Evolutionary conservation across 345 rosid genomes (phyloP), one percentile per base, ranked within the genome.

Genomic region (Citrus trifoliata): DNA sequence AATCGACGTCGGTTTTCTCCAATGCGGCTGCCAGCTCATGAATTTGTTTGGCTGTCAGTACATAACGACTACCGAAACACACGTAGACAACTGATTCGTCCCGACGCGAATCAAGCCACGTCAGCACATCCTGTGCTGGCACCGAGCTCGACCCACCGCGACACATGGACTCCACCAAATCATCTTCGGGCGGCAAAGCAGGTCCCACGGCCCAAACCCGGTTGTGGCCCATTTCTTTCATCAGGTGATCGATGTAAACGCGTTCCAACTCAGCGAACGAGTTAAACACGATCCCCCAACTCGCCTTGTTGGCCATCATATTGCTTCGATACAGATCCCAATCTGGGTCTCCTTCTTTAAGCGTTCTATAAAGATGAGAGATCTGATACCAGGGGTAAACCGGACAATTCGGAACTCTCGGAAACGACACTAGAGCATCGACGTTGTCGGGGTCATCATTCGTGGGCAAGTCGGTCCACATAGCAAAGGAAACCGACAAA

Each of bases 231-330:
- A 80, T 27, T 10, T 76, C 76, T 14, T 40, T 76, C 71, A 76
- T 85, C 66, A 89, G 32, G 79, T 87, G 83, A 35, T 86, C 89
- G 10, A 91, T 61, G 71, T 86, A 89, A 61, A 30, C 71, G 1
- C 42, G 35, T 58, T 93, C 95, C 28, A 93, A 51, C 9, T 83
- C 88, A 12, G 83, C 28, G 64, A 88, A 88, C 58, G 93, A 75
- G 83, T 93, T 93, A 76, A 90, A 40, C 1, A 90, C 86, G 25
- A 85, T 55, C 4, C 97, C 95, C 88, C 91, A 87, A 37, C 94
- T 90, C 33, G 56, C 70, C 0, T 75, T 56, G 28, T 92, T 85
- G 9, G 80, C 80, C 24, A 80, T 8, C 81, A 79, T 75, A 32
- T 71, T 80, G 12, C 84, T 83, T 38, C 80, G 81, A 37, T 67